Evolutionary conservation across 2,329 filamentous ascomycete species (phyloP).

Genomic region (Botryosphaeria agaves): DNA sequence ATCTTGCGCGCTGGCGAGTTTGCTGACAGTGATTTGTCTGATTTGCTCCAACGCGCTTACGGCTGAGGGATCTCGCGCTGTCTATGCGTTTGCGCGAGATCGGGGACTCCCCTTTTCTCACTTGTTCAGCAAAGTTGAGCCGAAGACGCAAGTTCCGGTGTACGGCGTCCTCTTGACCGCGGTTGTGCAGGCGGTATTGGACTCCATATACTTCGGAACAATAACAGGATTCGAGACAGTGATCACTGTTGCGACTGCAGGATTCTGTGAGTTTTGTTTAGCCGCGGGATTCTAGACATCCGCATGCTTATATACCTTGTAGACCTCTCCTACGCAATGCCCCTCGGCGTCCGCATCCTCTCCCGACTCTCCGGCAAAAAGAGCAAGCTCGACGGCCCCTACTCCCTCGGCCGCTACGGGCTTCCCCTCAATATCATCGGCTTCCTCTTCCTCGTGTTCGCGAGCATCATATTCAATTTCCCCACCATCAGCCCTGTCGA

Average conservation of each 20-base stretch:
- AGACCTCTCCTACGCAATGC: constrained; percentile 59
- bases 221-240: constrained; percentile 64
- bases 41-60: constrained; percentile 45
- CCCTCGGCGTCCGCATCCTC: constrained; percentile 60
- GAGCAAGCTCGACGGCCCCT: constrained; percentile 47
- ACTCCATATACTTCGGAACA: constrained; percentile 65
- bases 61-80: constrained; percentile 29
- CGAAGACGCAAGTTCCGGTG: constrained; percentile 49
- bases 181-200: constrained; percentile 50
- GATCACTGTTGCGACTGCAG: constrained; percentile 63
- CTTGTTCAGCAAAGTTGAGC: constrained; percentile 49
- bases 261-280: too few relatives aligned
- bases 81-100: constrained; percentile 30
- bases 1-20: constrained; percentile 57
- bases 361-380: constrained; percentile 49
- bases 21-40: constrained; percentile 62
- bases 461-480: constrained; percentile 63
- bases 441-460: constrained; percentile 52
- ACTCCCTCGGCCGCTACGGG: constrained; percentile 52
- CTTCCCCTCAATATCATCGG: constrained; percentile 49
- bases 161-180: constrained; percentile 53
- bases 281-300: too few relatives aligned
- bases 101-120: constrained; percentile 38
- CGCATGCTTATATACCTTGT: too few relatives aligned
- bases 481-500: constrained; percentile 29